Conservation (phyloP, 192 early-diverging fungal species). For the Umbelopsis vinacea region DNA sequence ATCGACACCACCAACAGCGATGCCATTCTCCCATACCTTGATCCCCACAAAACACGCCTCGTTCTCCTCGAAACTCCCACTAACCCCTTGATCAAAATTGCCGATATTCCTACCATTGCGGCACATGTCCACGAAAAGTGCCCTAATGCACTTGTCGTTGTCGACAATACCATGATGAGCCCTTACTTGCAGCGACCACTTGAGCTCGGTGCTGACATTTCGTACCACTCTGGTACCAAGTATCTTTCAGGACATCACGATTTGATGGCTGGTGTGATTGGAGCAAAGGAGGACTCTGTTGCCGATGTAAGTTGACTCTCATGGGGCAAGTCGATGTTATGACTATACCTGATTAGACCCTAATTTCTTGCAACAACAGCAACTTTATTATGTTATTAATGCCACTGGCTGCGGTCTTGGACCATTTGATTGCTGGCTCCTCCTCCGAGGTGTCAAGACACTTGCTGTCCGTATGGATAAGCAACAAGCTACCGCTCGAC, state of each 20-base stretch:
- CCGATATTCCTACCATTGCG: constrained; percentile 82
- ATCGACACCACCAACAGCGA: constrained; percentile 84
- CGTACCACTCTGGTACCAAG: constrained; percentile 97
- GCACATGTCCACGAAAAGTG: constrained; percentile 71
- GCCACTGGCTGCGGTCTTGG: constrained; percentile 88
- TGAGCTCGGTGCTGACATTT: constrained; percentile 91
- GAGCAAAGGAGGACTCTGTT: constrained; percentile 68
- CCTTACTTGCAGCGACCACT: constrained; percentile 91
- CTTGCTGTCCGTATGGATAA: constrained; percentile 95
- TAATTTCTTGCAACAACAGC: constrained; percentile 37
- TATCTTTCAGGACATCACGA: constrained; percentile 98
- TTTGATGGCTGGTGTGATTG: constrained; percentile 97
- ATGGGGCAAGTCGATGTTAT: background rate
- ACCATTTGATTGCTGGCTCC: constrained; percentile 93
- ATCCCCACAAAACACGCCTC: constrained; percentile 77
- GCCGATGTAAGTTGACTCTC: constrained; percentile 62
- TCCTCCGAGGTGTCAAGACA: constrained; percentile 94
- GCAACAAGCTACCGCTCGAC: constrained; percentile 82
- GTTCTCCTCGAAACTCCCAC: constrained; percentile 96
- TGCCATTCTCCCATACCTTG: constrained; percentile 64
- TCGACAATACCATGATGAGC: constrained; percentile 99
- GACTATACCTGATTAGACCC: background rate
- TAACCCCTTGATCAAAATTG: constrained; percentile 95
- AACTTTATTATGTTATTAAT: constrained; percentile 94
- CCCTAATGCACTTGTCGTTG: constrained; percentile 85